Evolutionary conservation across 1,284 basidiomycete species (phyloP).

Genomic region (Irpex sp.): DNA sequence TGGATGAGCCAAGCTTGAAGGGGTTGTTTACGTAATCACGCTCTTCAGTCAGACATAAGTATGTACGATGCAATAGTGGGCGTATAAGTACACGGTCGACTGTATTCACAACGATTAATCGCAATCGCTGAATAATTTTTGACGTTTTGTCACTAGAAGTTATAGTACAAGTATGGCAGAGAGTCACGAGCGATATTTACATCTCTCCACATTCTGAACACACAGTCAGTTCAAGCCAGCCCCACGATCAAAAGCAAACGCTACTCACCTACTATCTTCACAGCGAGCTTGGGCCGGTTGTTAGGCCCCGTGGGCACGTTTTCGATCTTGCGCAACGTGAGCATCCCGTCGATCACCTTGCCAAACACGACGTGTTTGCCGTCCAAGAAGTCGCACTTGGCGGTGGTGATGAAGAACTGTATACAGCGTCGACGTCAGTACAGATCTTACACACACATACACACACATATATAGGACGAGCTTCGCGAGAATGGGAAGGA

Average conservation of each 20-base stretch:
- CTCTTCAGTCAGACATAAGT: background rate
- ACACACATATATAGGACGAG: background rate
- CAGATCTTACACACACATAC: background rate
- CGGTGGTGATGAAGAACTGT: constrained; percentile 96
- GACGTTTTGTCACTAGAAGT: background rate
- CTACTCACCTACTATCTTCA: constrained; percentile 77
- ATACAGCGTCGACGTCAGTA: background rate
- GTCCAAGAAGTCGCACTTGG: constrained; percentile 89
- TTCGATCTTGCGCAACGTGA: constrained; percentile 92
- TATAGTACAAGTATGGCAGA: too few species aligned
- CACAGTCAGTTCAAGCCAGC: background rate
- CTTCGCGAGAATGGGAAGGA: too few species aligned
- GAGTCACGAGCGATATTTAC: constrained; percentile 26
- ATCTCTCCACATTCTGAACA: constrained; percentile 54
- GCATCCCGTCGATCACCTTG: constrained; percentile 82
- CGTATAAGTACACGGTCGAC: too few species aligned
- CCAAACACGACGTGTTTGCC: constrained; percentile 90
- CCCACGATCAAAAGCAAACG: background rate
- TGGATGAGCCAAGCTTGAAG: background rate
- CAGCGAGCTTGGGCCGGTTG: constrained; percentile 79
- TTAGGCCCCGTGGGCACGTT: constrained; percentile 89
- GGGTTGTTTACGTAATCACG: background rate
- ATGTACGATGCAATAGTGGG: too few species aligned
- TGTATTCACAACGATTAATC: too few species aligned
- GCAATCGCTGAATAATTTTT: too few species aligned